Base-by-base conservation (phyloP, 768 basidiomycete species). In the Guyanaporus albipodus region DNA sequence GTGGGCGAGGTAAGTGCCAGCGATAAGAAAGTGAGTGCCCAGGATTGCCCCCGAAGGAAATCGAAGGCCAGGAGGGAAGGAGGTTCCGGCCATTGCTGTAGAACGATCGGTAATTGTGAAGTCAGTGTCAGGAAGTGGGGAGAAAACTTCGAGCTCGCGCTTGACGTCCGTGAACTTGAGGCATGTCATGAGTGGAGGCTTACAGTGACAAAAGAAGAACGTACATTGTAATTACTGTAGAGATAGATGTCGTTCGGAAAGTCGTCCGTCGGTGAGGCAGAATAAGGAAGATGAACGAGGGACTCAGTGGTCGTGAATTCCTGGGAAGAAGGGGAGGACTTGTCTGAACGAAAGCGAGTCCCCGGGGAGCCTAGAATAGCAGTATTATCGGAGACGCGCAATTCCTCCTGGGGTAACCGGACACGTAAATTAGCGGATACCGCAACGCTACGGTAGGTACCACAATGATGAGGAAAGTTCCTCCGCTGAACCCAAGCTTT, bases 11-110 rank as follows among this genome's bases (percentile, higher is more conserved):
- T 96, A 96, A 17, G 92, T 95, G 24, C 95, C 95, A 8, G 91
- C 92, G 42, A 98, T 85, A 66, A 99, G 87, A 62, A 99, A 79
- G 64, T 92, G 83, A 26, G 82, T 83, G 24, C 94, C 96, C 7
- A 96, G 72, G 50, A 97, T 83, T 26, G 91, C 91, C 17, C 94
- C 95, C 0, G 92, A 89, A 6, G 95, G 95, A 71, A 99, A 99
- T 8, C 95, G 86, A 35, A 98, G 80, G 11, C 95, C 95, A 0
- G 96, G 95, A 18, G 95, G 95, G 55, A 91, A 87, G 1, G 85
- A 78, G 11, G 79, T 71, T 17, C 88, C 90, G 15, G 74, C 74
- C 92, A 97, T 96, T 12, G 81, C 69, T 10, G 78, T 63, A 7
- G 94, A 95, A 27, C 83, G 80, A 60, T 95, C 90, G 49, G 81